phyloP scores from a whole-genome alignment of 169 alveolate species.

The Prorocentrum cordatum region DNA sequence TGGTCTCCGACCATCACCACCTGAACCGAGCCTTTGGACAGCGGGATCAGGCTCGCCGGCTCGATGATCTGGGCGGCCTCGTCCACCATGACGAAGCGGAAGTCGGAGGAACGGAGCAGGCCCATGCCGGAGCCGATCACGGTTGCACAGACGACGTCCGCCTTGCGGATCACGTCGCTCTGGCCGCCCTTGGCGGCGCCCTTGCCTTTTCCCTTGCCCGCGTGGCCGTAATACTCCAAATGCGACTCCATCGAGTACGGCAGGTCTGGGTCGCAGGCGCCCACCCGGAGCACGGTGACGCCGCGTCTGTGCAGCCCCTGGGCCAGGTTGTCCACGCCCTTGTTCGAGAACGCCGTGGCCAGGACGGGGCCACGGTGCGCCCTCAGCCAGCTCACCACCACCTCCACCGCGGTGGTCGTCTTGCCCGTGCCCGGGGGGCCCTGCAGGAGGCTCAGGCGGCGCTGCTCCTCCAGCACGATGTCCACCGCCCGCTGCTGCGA shows the following conservation, averaged over 20 bases:
- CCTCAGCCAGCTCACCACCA: conserved; percentile 45
- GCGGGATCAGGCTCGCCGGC: background rate
- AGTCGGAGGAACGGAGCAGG: background rate
- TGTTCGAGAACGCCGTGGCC: conserved; percentile 4
- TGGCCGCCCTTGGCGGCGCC: background rate
- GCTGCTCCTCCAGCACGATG: background rate
- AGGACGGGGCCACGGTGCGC: background rate
- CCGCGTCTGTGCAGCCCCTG: background rate
- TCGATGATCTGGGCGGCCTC: conserved; percentile 3
- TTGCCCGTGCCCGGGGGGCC: conserved; percentile 67
- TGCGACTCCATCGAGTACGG: background rate
- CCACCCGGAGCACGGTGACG: background rate
- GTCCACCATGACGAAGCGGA: background rate
- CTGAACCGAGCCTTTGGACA: background rate
- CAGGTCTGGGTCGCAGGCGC: background rate
- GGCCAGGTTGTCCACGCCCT: background rate
- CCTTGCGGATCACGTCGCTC: background rate
- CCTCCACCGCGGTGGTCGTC: conserved; percentile 49
- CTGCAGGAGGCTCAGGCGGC: conserved; percentile 46
- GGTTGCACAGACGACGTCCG: background rate
- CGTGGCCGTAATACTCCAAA: background rate
- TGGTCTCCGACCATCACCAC: background rate
- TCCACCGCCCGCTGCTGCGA: background rate
- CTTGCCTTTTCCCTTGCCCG: background rate
- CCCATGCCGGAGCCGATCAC: background rate